Evolutionary conservation across 768 basidiomycete species (phyloP).

Genomic region (Dioszegia aurantiaca): DNA sequence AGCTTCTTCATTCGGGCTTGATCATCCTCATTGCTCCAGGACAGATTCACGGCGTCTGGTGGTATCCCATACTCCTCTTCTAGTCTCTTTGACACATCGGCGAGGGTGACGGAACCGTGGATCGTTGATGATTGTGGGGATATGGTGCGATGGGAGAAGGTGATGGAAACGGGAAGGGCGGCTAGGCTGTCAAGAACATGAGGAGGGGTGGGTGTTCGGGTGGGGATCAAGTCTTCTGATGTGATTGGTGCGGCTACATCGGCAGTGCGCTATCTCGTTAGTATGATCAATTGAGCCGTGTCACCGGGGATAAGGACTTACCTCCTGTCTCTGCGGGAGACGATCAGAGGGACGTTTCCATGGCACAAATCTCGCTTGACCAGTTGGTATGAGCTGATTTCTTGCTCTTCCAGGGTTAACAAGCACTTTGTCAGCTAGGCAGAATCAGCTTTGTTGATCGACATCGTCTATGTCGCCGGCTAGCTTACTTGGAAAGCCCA

Average conservation of each 20-base stretch:
- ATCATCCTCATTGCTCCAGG: conserved; percentile 17
- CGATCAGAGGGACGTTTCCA: conserved; percentile 23
- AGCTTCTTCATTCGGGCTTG: conserved; percentile 34
- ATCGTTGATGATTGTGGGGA: conserved; percentile 11
- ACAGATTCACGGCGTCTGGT: conserved; percentile 12
- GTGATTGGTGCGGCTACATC: background rate
- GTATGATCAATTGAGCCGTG: background rate
- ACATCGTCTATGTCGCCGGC: background rate
- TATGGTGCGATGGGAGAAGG: conserved; percentile 24
- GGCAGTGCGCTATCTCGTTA: conserved; percentile 1
- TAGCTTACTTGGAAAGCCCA: conserved; percentile 31
- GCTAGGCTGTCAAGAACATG: conserved; percentile 16
- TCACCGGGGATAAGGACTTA: too few species aligned
- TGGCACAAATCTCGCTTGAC: conserved; percentile 34
- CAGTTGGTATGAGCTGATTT: conserved; percentile 31
- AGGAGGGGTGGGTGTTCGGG: conserved; percentile 12
- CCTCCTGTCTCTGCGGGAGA: background rate
- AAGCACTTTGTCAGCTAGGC: conserved; percentile 28
- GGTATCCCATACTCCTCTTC: conserved; percentile 17
- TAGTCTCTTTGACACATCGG: conserved; percentile 21
- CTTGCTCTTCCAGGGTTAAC: conserved; percentile 39
- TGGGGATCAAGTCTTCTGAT: conserved; percentile 1
- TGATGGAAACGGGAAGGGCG: conserved; percentile 21
- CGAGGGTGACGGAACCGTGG: conserved; percentile 30
- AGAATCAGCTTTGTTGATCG: background rate